Conservation (phyloP, 2,329 filamentous ascomycete genomes). For the Aspergillus unguis region DNA sequence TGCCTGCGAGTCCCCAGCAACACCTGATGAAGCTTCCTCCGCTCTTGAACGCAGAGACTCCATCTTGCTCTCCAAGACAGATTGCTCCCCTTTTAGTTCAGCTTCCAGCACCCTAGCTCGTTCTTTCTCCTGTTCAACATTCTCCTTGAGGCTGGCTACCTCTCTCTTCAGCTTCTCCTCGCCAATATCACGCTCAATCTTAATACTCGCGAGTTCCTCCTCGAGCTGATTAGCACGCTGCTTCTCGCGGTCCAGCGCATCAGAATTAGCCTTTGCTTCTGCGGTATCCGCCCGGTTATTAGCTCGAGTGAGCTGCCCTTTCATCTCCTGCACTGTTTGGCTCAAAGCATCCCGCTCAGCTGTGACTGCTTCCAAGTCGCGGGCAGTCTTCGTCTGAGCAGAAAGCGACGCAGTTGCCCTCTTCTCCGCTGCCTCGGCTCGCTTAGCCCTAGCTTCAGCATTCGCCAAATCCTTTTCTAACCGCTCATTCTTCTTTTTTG, state of each 20-base stretch:
- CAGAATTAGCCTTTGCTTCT: conserved; percentile 63
- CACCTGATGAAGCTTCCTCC: conserved; percentile 84
- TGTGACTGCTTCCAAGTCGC: conserved; percentile 60
- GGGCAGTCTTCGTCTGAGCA: conserved; percentile 49
- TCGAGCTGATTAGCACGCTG: conserved; percentile 54
- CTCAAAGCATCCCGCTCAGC: conserved; percentile 63
- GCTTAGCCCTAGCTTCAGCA: conserved; percentile 56
- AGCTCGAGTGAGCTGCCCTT: conserved; percentile 65
- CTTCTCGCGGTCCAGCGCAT: conserved; percentile 65
- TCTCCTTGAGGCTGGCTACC: conserved; percentile 68
- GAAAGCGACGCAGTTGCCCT: conserved; percentile 55
- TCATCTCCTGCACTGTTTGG: conserved; percentile 64
- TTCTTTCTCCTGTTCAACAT: conserved; percentile 69
- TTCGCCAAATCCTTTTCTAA: conserved; percentile 55
- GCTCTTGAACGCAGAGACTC: conserved; percentile 80
- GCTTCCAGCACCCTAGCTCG: conserved; percentile 65
- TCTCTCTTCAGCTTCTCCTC: conserved; percentile 68
- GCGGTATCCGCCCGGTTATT: conserved; percentile 64
- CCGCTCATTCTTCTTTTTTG: conserved; percentile 55
- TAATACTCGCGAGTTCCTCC: conserved; percentile 61
- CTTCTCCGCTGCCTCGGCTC: conserved; percentile 59
- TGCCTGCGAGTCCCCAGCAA: conserved; percentile 76
- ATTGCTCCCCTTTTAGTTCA: conserved; percentile 76
- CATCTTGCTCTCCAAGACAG: conserved; percentile 78
- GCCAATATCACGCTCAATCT: conserved; percentile 73